These are phyloP conservation scores for Leishmania guyanensis DNA, from an alignment of 208 protist genomes.

Conservation along the genomic window DNA sequence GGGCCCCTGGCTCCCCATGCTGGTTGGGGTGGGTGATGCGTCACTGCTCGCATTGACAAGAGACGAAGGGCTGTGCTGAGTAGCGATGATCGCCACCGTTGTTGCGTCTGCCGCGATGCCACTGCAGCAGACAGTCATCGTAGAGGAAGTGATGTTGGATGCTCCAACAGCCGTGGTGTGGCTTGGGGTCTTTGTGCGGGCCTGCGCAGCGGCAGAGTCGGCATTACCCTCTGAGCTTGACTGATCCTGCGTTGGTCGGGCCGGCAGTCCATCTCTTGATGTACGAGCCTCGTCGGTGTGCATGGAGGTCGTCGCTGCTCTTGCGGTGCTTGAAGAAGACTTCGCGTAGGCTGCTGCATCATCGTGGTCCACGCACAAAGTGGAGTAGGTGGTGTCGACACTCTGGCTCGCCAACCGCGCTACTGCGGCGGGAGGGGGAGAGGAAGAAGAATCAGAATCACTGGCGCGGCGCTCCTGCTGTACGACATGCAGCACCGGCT, in stretches of 20 bases:
- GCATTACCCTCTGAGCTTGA: background rate
- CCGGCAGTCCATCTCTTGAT: background rate
- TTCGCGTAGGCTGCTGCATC: background rate
- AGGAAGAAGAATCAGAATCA: background rate
- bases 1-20: background rate
- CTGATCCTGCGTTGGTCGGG: background rate
- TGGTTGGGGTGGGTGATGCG: background rate
- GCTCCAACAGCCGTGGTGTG: background rate
- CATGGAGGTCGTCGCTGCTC: background rate
- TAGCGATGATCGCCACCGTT: background rate
- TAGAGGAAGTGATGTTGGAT: background rate
- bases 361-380: background rate
- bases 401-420: background rate
- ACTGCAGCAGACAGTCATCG: background rate
- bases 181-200: background rate
- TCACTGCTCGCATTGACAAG: background rate
- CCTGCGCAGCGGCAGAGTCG: background rate
- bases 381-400: background rate
- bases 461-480: background rate
- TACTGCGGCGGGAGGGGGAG: background rate
- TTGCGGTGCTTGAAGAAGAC: background rate
- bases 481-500: background rate
- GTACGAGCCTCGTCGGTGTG: background rate
- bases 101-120: background rate
- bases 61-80: background rate